Percentiles rank a stretch among this genome's conserved stretches.
phyloP scores from a whole-genome alignment of 768 basidiomycete genomes.

The Collybiopsis confluens region DNA sequence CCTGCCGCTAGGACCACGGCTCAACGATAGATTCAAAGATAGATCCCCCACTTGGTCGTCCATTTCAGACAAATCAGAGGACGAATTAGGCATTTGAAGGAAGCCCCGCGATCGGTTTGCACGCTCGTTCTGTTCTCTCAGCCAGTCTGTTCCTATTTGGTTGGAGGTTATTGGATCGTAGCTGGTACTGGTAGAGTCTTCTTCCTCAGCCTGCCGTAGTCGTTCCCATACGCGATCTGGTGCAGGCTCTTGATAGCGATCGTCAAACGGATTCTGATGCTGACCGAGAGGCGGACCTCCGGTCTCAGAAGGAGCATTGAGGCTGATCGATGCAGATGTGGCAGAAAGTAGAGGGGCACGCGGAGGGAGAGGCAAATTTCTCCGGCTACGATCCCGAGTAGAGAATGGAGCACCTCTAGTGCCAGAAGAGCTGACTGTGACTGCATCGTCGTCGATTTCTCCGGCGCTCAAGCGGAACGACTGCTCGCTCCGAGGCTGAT shows the following conservation, averaged over 20 bases:
- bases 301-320: too few species aligned
- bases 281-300: slow-evolving; percentile 7
- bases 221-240: slow-evolving; percentile 51
- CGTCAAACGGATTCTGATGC: slow-evolving; percentile 22
- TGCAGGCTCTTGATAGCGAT: slow-evolving; percentile 22
- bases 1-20: slow-evolving; percentile 63
- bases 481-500: slow-evolving; percentile 50
- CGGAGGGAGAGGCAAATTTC: neutral
- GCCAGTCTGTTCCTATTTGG: slow-evolving; percentile 75
- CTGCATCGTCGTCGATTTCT: slow-evolving; percentile 65
- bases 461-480: slow-evolving; percentile 45
- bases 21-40: slow-evolving; percentile 60
- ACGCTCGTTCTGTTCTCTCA: slow-evolving; percentile 76
- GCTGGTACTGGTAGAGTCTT: slow-evolving; percentile 37
- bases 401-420: slow-evolving; percentile 21
- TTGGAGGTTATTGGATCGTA: slow-evolving; percentile 44
- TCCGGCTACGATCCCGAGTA: neutral
- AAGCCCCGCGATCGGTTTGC: slow-evolving; percentile 56
- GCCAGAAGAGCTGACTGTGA: slow-evolving; percentile 74
- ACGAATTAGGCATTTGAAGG: slow-evolving; percentile 53
- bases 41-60: slow-evolving; percentile 50
- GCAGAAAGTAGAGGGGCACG: slow-evolving; percentile 11
- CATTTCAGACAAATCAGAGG: slow-evolving; percentile 45
- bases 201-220: slow-evolving; percentile 49
- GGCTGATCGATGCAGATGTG: slow-evolving; percentile 14